phyloP scores from a whole-genome alignment of 148 eudicot species.

The Silene uniflora region DNA sequence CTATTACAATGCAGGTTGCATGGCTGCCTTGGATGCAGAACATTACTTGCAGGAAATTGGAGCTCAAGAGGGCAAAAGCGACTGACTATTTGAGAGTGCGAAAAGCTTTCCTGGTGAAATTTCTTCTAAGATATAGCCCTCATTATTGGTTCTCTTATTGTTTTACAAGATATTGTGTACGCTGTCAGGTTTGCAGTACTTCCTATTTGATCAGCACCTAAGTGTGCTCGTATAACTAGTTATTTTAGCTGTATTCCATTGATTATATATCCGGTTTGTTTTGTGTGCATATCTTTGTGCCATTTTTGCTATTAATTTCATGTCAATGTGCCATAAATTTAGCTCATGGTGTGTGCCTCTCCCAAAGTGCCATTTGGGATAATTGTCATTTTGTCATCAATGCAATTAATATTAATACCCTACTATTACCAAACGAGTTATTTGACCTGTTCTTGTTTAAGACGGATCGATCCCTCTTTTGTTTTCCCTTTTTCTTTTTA shows the following conservation, averaged over 20 bases:
- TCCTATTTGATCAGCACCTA: not conserved
- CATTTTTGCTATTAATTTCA: not conserved
- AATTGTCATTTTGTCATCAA: too few species aligned
- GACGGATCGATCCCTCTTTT: too few species aligned
- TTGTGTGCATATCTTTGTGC: not conserved
- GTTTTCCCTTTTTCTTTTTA: too few species aligned
- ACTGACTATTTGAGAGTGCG: conserved; percentile 32
- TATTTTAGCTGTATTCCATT: not conserved
- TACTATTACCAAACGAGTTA: too few species aligned
- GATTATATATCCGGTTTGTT: not conserved
- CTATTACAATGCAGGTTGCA: conserved; percentile 54
- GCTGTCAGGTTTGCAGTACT: not conserved
- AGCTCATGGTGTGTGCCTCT: not conserved
- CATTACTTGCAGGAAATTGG: conserved; percentile 84
- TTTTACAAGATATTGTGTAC: conserved; percentile 6
- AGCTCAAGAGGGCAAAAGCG: conserved; percentile 62
- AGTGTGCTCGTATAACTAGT: not conserved
- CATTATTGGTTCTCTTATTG: conserved; percentile 5
- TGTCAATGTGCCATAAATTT: not conserved
- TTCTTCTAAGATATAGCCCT: conserved; percentile 25
- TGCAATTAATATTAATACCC: too few species aligned
- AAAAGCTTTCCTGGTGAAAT: conserved; percentile 6
- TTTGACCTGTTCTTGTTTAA: too few species aligned
- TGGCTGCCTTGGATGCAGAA: conserved; percentile 87
- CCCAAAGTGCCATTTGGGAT: not conserved